Percentiles rank a stretch among this genome's conserved stretches.
Evolutionary conservation across 2,329 filamentous ascomycete genomes (phyloP).

Genomic region (Chaetomiaceae sp.): DNA sequence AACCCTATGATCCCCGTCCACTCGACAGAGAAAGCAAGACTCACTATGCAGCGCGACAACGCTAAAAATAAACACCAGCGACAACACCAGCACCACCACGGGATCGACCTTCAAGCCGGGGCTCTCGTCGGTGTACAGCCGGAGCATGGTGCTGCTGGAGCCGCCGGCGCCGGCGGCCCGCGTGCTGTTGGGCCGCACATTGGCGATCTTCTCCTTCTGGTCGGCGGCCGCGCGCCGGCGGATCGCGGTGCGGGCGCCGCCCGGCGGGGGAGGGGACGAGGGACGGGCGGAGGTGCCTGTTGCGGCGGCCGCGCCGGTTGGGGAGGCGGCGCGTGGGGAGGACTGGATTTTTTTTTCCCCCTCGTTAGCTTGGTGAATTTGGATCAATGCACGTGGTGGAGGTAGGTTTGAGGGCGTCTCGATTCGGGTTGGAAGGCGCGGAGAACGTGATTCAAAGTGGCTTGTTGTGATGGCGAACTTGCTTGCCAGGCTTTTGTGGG

Average conservation of each 20-base stretch:
- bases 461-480: no score
- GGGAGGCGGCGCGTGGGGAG: conserved; percentile 57
- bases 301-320: conserved; percentile 43
- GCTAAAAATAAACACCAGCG: conserved; percentile 97
- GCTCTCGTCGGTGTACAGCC: conserved; percentile 96
- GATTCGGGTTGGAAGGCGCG: no score
- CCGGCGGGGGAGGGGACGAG: conserved; percentile 82
- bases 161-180: conserved; percentile 90
- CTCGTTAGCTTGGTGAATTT: no score
- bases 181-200: conserved; percentile 87
- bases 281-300: conserved; percentile 63
- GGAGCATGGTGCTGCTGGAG: conserved; percentile 97
- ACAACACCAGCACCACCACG: conserved; percentile 92
- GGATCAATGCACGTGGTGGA: no score
- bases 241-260: conserved; percentile 92
- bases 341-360: no score
- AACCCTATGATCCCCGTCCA: no score
- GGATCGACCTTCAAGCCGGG: conserved; percentile 97
- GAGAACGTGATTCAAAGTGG: no score
- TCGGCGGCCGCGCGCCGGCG: conserved; percentile 92
- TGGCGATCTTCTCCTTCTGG: conserved; percentile 95
- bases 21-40: conserved; percentile 38
- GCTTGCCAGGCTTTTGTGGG: not conserved
- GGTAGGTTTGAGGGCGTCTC: no score
- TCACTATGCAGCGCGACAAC: conserved; percentile 96